Evolutionary conservation across 163 green algal genomes (phyloP), one percentile per base, ranked within the genome.

Genomic region (Smithsoniella earleae): DNA sequence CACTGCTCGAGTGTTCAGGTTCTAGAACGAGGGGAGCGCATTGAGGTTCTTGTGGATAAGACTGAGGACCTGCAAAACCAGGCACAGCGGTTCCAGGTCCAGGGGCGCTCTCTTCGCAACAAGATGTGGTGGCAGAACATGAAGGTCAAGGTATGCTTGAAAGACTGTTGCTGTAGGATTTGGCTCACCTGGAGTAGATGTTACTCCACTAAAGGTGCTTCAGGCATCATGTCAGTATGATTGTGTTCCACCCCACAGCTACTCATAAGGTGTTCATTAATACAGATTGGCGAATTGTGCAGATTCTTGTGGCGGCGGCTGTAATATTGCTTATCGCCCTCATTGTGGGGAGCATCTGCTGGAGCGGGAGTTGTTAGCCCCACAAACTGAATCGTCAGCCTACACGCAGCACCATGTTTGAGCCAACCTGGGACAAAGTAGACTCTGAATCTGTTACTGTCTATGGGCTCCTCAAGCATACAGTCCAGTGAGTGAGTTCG

Each of bases 11-110:
- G 10, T 49, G 40, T 49, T 49, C 75, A 84, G 73, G 93, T 98
- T 65, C 76, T 99, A 62, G 90, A 95, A 74, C 85, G 94, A 2
- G 94, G 94, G 2, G 94, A 99, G 80, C 95, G 93, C 77, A 96
- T 99, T 36, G 94, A 99, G 82, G 78, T 96, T 73, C 80, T 99
- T 63, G 91, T 96, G 52, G 91, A 97, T 83, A 97, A 98, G 83
- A 96, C 92, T 25, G 94, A 99, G 63, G 91, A 92, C 46, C 85
- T 99, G 62, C 82, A 85, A 1, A 87, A 83, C 65, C 83, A 91
- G 80, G 86, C 66, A 46, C 37, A 75, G 22, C 81, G 78, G 22
- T 74, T 79, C 43, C 79, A 88, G 52, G 80, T 82, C 27, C 2
- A 86, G 36, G 90, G 91, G 13, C 74, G 79, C 33, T 73, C 85